These are phyloP conservation scores for Austropuccinia psidii DNA, from an alignment of 1,284 basidiomycete genomes.

Conservation along the genomic window DNA sequence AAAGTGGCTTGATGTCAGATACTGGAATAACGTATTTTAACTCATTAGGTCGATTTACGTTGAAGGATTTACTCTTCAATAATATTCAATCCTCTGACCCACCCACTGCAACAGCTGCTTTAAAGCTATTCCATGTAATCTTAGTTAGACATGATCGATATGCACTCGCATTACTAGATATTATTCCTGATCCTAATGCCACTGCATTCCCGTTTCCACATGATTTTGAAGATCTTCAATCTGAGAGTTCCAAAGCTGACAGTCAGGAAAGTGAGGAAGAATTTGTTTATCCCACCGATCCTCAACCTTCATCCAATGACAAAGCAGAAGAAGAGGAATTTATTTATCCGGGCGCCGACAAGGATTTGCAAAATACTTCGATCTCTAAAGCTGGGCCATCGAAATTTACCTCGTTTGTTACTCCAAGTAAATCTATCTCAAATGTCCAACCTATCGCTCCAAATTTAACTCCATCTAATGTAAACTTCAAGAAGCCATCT, in stretches of 20 bases:
- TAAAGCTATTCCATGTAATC: conserved; percentile 70
- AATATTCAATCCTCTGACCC: conserved; percentile 64
- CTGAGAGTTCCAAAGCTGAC: conserved; percentile 39
- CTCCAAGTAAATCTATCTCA: too few relatives aligned
- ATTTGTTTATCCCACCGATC: conserved; percentile 6
- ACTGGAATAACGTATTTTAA: conserved; percentile 65
- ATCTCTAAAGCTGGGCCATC: conserved; percentile 47
- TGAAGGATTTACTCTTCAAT: conserved; percentile 74
- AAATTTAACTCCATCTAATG: background rate
- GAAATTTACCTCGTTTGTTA: conserved; percentile 22
- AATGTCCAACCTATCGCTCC: background rate
- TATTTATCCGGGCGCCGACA: conserved; percentile 36
- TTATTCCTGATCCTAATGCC: conserved; percentile 61
- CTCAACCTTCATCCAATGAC: background rate
- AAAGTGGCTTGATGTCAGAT: conserved; percentile 52
- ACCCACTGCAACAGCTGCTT: conserved; percentile 61
- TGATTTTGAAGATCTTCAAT: conserved; percentile 44
- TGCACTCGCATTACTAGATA: conserved; percentile 61
- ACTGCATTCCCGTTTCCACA: conserved; percentile 61
- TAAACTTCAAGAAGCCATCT: conserved; percentile 15
- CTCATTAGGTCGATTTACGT: conserved; percentile 73
- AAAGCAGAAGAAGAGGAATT: conserved; percentile 9
- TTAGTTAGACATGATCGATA: conserved; percentile 62
- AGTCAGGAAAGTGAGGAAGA: conserved; percentile 59
- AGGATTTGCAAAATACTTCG: conserved; percentile 58